A percentile compares a stretch with the other conserved stretches of the same genome.
phyloP scores from a whole-genome alignment of 345 rosid genomes.

The Gossypium rotundifolium region DNA sequence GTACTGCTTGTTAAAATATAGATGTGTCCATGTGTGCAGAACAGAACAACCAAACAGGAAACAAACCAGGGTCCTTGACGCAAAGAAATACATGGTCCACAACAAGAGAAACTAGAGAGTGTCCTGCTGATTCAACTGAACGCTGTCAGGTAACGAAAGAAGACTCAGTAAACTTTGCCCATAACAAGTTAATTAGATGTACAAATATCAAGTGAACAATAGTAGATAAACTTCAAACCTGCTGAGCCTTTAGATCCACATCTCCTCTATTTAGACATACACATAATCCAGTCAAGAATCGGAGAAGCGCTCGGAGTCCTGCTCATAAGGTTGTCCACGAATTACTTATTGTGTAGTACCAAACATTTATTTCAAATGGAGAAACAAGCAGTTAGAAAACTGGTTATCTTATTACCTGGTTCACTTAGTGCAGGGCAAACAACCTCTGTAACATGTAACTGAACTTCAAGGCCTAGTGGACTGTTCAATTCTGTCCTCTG shows the following conservation, averaged over 20 bases:
- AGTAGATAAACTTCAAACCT: constrained; percentile 40
- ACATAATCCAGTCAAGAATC: constrained; percentile 88
- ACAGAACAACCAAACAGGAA: constrained; percentile 1
- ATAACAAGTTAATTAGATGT: not conserved
- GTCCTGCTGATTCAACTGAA: constrained; percentile 90
- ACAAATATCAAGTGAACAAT: not conserved
- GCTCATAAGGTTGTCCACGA: constrained; percentile 22
- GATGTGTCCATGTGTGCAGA: not conserved
- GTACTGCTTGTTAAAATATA: not conserved
- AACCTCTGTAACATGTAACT: constrained; percentile 87
- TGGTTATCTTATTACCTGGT: constrained; percentile 54
- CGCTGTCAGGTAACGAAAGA: constrained; percentile 35
- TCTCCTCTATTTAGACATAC: constrained; percentile 93
- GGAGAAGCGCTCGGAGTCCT: constrained; percentile 97
- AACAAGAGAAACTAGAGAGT: constrained; percentile 74
- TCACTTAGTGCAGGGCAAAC: constrained; percentile 98
- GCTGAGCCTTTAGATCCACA: constrained; percentile 76
- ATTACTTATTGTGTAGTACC: not conserved
- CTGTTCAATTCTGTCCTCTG: constrained; percentile 90
- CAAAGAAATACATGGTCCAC: constrained; percentile 97
- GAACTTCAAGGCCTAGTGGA: constrained; percentile 98
- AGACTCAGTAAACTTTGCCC: constrained; percentile 6
- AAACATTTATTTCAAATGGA: constrained; percentile 1
- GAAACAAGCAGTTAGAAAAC: not conserved
- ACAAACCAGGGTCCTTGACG: constrained; percentile 93